These are phyloP conservation scores for Dendrostoma leiphaemia DNA, from an alignment of 2,329 filamentous ascomycete species.

Conservation along the genomic window DNA sequence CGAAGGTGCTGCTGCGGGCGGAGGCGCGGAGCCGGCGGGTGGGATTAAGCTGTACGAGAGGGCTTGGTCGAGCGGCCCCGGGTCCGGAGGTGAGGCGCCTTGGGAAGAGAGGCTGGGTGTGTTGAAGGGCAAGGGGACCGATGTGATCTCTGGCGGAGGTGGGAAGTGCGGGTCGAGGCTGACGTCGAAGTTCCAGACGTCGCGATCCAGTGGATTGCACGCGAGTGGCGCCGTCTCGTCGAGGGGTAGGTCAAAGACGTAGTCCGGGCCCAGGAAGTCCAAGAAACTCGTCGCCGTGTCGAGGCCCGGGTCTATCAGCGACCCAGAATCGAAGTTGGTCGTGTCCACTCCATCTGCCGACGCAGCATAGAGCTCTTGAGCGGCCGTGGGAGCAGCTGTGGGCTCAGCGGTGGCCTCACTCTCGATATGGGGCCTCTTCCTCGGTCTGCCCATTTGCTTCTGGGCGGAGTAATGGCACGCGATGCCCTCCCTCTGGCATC, in stretches of 20 bases:
- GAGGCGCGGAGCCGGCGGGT: slow-evolving; percentile 5
- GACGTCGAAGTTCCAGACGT: slow-evolving; percentile 1
- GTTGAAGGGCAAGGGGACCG: neutral
- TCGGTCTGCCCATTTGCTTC: slow-evolving; percentile 65
- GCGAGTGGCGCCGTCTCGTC: slow-evolving; percentile 9
- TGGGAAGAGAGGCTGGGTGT: slow-evolving; percentile 15
- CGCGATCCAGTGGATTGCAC: neutral
- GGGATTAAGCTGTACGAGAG: neutral
- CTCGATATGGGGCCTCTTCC: slow-evolving; percentile 50
- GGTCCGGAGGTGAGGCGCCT: slow-evolving; percentile 8
- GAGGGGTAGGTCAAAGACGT: slow-evolving; percentile 14
- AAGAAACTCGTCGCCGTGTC: slow-evolving; percentile 33
- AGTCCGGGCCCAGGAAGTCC: slow-evolving; percentile 33
- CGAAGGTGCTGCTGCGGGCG: neutral
- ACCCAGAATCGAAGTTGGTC: slow-evolving; percentile 33
- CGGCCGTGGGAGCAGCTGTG: neutral
- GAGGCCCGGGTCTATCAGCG: slow-evolving; percentile 25
- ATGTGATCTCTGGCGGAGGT: neutral
- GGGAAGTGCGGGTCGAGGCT: slow-evolving; percentile 1
- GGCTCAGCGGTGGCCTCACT: slow-evolving; percentile 16
- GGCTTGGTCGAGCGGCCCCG: slow-evolving; percentile 6
- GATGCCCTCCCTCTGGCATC: slow-evolving; percentile 57
- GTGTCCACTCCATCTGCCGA: neutral
- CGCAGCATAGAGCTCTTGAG: neutral
- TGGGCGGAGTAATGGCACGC: slow-evolving; percentile 61